Base-by-base conservation (phyloP, 1,139 yeast species). In the Yarrowia galli region DNA sequence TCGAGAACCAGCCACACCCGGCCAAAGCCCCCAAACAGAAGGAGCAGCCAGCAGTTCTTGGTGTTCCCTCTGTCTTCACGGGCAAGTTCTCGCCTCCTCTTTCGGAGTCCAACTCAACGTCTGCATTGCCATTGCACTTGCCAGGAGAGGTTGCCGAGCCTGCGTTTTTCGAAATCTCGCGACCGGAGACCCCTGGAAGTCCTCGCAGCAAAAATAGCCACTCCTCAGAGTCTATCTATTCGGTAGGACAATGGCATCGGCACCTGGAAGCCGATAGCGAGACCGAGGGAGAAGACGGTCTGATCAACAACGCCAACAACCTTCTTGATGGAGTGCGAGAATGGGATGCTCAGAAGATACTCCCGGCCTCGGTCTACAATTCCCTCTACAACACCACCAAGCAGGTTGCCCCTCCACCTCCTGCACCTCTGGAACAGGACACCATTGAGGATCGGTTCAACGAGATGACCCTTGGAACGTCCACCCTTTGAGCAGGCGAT, bases 241-340 rank as follows among this genome's bases (percentile, higher is more conserved):
- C 65, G 12, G 65, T 61, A 18, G 65, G 65, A 12, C 65, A 61
- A 16, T 61, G 65, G 65, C 53, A 61, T 16, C 54, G 54, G 7
- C 45, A 61, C 12, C 23, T 61, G 22, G 65, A 35, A 25, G 53
- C 42, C 8, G 54, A 61, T 6, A 45, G 54, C 13, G 65, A 61
- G 36, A 46, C 42, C 22, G 65, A 61, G 20, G 65, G 65, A 10
- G 54, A 61, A 10, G 65, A 61, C 23, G 65, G 65, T 13, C 32
- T 61, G 15, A 61, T 61, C n/a, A 61, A 46, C 54, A 61, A 45
- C 32, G 65, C 65, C 18, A 61, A 45, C 43, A 61, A 45, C 18
- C 28, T 61, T 8, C 54, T 61, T 5, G 65, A 61, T 7, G 54
- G 54, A 2, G 65, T 61, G 42, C 22, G 65, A 25, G 54, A 61